These are phyloP conservation scores for Reticulascus tulasneorum DNA, from an alignment of 2,329 filamentous ascomycete species.

Conservation along the genomic window DNA sequence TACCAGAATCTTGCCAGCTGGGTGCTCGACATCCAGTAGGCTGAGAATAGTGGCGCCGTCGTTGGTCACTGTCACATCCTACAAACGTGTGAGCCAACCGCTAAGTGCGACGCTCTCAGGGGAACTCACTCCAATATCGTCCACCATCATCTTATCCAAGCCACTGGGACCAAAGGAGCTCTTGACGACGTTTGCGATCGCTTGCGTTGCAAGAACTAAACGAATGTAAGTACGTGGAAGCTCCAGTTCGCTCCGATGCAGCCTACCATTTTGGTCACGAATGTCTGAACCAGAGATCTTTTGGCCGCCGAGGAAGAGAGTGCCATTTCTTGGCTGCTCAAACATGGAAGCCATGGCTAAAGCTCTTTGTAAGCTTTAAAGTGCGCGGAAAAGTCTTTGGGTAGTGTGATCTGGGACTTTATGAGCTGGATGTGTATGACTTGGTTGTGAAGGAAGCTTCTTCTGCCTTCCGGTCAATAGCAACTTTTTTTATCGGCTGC, in stretches of 20 bases:
- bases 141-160: conserved; percentile 99
- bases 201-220: conserved; percentile 85
- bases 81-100: conserved; percentile 17
- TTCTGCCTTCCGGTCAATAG: too few species aligned
- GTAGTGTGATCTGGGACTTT: too few species aligned
- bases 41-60: conserved; percentile 96
- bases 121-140: conserved; percentile 83
- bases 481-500: too few species aligned
- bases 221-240: conserved; percentile 20
- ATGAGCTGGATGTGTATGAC: too few species aligned
- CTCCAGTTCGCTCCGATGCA: conserved; percentile 7
- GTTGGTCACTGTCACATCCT: conserved; percentile 98
- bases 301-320: conserved; percentile 91
- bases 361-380: conserved; percentile 11
- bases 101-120: conserved; percentile 12
- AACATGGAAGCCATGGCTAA: conserved; percentile 85
- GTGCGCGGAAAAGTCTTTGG: too few species aligned
- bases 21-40: conserved; percentile 94
- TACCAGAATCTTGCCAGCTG: conserved; percentile 96
- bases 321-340: conserved; percentile 91
- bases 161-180: conserved; percentile 97
- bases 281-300: conserved; percentile 98
- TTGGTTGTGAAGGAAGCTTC: neutral
- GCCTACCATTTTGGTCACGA: conserved; percentile 86
- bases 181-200: conserved; percentile 98